Conservation (phyloP, 1,284 basidiomycete species). For the Trametes sp. region DNA sequence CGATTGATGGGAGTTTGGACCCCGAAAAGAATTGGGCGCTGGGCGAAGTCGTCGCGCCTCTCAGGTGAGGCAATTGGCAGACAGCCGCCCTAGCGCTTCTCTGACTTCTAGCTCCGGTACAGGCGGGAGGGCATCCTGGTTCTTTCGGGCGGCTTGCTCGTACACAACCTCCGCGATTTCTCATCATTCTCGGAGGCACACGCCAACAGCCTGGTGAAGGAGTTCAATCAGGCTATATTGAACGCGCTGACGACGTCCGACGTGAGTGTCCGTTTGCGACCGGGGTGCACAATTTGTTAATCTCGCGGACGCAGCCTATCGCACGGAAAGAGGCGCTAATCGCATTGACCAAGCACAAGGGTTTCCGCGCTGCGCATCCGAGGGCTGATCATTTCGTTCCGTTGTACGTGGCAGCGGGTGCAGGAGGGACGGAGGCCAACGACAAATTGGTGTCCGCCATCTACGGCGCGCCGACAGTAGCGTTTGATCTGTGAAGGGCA, state of each 20-base stretch:
- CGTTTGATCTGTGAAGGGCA: conserved; percentile 59
- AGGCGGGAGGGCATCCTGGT: conserved; percentile 72
- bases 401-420: conserved; percentile 75
- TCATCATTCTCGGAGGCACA: conserved; percentile 58
- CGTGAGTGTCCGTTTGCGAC: conserved; percentile 49
- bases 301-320: conserved; percentile 41
- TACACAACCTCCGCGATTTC: conserved; percentile 72
- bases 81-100: conserved; percentile 11
- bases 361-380: conserved; percentile 72
- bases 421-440: conserved; percentile 61
- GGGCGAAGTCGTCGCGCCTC: conserved; percentile 65
- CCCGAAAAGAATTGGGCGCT: conserved; percentile 71
- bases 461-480: conserved; percentile 66
- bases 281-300: conserved; percentile 16
- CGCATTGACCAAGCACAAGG: conserved; percentile 59
- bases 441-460: conserved; percentile 58
- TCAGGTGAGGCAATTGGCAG: conserved; percentile 50
- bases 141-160: conserved; percentile 72
- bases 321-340: conserved; percentile 54
- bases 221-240: conserved; percentile 67
- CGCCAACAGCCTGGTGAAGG: conserved; percentile 55
- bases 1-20: conserved; percentile 67
- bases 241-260: conserved; percentile 58
- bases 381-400: conserved; percentile 79
- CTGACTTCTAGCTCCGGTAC: conserved; percentile 14